A percentile compares a stretch with the other conserved stretches of the same genome.
Conservation (phyloP, 148 eudicot genomes). For the Camellia japonica region DNA sequence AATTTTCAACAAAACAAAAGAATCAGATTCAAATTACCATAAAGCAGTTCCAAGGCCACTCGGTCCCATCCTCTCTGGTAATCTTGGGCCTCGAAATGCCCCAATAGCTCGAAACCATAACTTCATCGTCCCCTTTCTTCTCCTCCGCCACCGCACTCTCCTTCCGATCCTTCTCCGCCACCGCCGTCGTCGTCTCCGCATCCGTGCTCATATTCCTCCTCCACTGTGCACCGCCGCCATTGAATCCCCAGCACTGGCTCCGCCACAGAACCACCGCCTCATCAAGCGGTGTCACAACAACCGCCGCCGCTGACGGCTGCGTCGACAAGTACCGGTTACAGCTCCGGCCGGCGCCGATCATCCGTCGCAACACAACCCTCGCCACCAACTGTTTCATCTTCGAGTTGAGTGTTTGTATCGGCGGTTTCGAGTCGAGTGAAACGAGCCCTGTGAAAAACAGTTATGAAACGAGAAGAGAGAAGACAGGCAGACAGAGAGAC, state of each 20-base stretch:
- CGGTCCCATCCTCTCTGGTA: conserved; percentile 61
- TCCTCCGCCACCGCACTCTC: conserved; percentile 20
- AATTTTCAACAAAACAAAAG: neutral
- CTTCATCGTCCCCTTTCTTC: conserved; percentile 23
- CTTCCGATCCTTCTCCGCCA: conserved; percentile 23
- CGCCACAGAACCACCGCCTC: conserved; percentile 14
- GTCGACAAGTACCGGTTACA: conserved; percentile 14
- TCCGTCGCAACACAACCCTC: conserved; percentile 26
- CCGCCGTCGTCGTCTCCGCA: conserved; percentile 18
- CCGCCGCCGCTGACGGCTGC: conserved; percentile 7
- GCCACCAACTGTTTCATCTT: conserved; percentile 39
- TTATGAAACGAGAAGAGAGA: neutral
- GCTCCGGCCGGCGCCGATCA: conserved; percentile 27
- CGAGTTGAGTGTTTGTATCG: neutral
- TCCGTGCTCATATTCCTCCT: conserved; percentile 31
- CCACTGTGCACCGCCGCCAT: conserved; percentile 19
- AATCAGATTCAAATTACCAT: conserved; percentile 43
- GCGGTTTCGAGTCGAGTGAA: neutral
- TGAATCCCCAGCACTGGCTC: conserved; percentile 8
- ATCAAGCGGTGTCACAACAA: conserved; percentile 17
- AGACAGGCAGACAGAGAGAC: no score
- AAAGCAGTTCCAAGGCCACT: conserved; percentile 85
- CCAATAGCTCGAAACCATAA: conserved; percentile 67
- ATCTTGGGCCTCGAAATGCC: conserved; percentile 52
- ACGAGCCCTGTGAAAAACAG: neutral